These are phyloP conservation scores for Fonsecaea pedrosoi DNA, from an alignment of 2,329 filamentous ascomycete genomes.

Conservation along the genomic window DNA sequence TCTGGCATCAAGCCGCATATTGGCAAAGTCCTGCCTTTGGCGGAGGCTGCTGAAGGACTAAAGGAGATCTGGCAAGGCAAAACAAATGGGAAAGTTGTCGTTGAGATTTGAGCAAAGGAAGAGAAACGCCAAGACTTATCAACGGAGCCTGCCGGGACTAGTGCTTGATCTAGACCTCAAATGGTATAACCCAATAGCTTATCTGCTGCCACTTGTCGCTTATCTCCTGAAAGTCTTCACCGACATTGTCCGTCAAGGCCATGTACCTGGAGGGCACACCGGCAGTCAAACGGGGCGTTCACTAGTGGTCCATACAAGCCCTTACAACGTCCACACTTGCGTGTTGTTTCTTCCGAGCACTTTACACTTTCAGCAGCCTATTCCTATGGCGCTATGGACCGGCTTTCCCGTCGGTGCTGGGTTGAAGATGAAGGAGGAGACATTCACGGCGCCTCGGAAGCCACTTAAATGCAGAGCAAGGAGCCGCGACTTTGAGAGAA, in stretches of 20 bases:
- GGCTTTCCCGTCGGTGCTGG: constrained; percentile 29
- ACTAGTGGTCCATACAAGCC: neutral
- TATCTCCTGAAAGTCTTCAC: neutral
- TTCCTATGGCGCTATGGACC: constrained; percentile 33
- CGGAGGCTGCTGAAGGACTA: constrained; percentile 25
- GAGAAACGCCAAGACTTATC: neutral
- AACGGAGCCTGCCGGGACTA: constrained; percentile 2
- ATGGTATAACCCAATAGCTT: neutral
- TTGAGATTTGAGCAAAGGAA: constrained; percentile 18
- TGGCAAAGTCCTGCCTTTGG: constrained; percentile 29
- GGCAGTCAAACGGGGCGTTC: neutral
- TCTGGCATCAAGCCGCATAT: constrained; percentile 31
- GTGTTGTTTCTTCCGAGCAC: neutral
- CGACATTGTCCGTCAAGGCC: neutral
- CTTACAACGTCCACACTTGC: neutral
- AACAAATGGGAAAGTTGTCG: constrained; percentile 31
- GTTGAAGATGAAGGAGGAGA: neutral
- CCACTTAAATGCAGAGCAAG: constrained; percentile 34
- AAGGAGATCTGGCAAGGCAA: constrained; percentile 30
- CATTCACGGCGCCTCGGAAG: constrained; percentile 13
- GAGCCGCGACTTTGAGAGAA: constrained; percentile 37
- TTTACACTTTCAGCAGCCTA: neutral
- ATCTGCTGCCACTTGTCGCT: neutral
- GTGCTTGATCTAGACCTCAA: neutral
- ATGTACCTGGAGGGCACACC: neutral